A percentile compares a stretch with the other conserved stretches of the same genome.
Conservation (phyloP, 1,139 yeast species). For the Saccharomycopsis crataegensis region DNA sequence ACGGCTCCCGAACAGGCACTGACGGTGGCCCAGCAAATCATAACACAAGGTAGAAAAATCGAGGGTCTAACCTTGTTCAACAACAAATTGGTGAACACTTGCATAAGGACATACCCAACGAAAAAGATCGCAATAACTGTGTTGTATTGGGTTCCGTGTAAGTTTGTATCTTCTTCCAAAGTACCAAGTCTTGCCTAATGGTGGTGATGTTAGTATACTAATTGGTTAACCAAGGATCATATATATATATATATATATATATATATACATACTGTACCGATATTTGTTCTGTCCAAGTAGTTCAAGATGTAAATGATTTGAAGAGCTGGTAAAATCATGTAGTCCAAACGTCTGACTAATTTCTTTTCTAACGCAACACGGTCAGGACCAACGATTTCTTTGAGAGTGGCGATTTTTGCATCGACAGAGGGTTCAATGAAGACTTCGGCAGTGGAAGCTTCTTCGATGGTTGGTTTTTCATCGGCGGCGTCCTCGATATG, state of each 20-base stretch:
- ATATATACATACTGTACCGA: constrained; percentile 33
- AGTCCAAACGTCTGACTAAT: constrained; percentile 38
- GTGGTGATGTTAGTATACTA: no score
- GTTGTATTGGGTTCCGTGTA: constrained; percentile 45
- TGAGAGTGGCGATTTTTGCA: constrained; percentile 21
- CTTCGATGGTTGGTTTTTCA: not conserved
- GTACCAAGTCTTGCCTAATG: constrained; percentile 45
- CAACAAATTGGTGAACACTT: constrained; percentile 47
- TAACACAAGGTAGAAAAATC: constrained; percentile 39
- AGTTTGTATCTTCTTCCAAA: constrained; percentile 44
- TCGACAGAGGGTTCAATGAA: not conserved
- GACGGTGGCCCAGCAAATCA: constrained; percentile 51
- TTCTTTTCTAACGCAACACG: constrained; percentile 32
- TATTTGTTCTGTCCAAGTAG: constrained; percentile 53
- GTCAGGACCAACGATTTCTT: constrained; percentile 24
- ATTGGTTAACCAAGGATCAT: no score
- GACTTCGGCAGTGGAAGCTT: not conserved
- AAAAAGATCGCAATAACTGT: constrained; percentile 50
- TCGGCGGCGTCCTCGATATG: constrained; percentile 1
- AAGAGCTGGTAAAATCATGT: constrained; percentile 48
- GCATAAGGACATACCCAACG: constrained; percentile 55
- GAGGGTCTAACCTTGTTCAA: constrained; percentile 43
- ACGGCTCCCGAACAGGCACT: constrained; percentile 38
- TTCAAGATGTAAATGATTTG: constrained; percentile 44
- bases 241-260: no score